Evolutionary conservation across 2,329 filamentous ascomycete genomes (phyloP).

Genomic region (Cladosporium sp.): DNA sequence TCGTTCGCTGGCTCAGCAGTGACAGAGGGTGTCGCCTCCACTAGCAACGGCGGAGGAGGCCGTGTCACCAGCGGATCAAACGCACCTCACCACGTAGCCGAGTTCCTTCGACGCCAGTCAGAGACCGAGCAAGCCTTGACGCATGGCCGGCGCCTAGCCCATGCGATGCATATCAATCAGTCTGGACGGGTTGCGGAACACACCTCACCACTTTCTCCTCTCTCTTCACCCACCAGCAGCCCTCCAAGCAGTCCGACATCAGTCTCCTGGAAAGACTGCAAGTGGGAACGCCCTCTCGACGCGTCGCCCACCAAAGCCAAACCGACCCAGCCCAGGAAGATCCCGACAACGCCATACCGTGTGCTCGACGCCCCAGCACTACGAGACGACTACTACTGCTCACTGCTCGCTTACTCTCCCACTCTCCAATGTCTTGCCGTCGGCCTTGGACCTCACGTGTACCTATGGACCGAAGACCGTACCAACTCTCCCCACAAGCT

Average conservation of each 20-base stretch:
- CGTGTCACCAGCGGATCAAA: conserved; percentile 67
- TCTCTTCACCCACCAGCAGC: conserved; percentile 10
- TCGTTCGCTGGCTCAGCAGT: conserved; percentile 62
- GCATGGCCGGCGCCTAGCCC: conserved; percentile 70
- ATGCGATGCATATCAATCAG: conserved; percentile 76
- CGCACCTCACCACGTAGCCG: conserved; percentile 60
- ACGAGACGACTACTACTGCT: conserved; percentile 96
- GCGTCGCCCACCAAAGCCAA: neutral
- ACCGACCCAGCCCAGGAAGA: conserved; percentile 19
- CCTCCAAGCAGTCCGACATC: neutral
- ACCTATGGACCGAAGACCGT: conserved; percentile 78
- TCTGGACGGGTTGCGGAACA: conserved; percentile 57
- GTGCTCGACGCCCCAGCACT: conserved; percentile 84
- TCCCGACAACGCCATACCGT: conserved; percentile 30
- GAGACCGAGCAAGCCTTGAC: conserved; percentile 35
- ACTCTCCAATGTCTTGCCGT: conserved; percentile 75
- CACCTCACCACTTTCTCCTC: conserved; percentile 32
- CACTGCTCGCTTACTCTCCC: conserved; percentile 77
- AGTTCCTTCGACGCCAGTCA: conserved; percentile 45
- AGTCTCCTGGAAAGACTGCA: neutral
- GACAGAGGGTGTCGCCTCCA: conserved; percentile 33
- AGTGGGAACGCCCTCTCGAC: neutral
- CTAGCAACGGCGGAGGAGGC: conserved; percentile 59
- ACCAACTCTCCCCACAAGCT: conserved; percentile 39
- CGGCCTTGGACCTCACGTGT: conserved; percentile 73